Conservation (phyloP, 228 moss, liverwort and hornwort genomes). For the Sphagnum magellanicum region DNA sequence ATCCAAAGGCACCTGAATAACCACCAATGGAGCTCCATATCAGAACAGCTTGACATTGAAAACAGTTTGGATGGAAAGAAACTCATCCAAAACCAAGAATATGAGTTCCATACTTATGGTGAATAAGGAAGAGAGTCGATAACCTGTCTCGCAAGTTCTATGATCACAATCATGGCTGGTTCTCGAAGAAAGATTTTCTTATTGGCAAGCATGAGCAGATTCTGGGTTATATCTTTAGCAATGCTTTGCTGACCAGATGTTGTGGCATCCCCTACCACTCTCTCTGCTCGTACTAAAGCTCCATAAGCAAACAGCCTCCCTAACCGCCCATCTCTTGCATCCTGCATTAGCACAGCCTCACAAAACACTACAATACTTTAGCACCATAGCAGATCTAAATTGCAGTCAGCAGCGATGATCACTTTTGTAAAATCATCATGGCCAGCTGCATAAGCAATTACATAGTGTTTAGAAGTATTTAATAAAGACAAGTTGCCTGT, state of each 20-base stretch:
- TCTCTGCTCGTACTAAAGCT: slow-evolving; percentile 61
- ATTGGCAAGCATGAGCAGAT: slow-evolving; percentile 60
- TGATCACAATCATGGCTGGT: slow-evolving; percentile 58
- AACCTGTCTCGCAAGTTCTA: slow-evolving; percentile 76
- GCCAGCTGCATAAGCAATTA: background rate
- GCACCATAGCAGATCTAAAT: background rate
- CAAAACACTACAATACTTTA: background rate
- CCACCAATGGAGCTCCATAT: background rate
- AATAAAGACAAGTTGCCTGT: too few species aligned
- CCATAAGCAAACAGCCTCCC: slow-evolving; percentile 90
- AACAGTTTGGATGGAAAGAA: too few species aligned
- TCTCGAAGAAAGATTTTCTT: slow-evolving; percentile 76
- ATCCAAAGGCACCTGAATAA: slow-evolving; percentile 50
- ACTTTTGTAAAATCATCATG: background rate
- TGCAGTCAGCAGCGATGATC: too few species aligned
- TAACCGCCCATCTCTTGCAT: slow-evolving; percentile 72
- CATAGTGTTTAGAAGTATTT: background rate
- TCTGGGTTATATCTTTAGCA: slow-evolving; percentile 59
- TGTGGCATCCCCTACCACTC: slow-evolving; percentile 28
- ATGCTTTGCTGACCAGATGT: slow-evolving; percentile 50
- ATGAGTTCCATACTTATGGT: too few species aligned
- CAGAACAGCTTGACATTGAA: too few species aligned
- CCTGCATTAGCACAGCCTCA: slow-evolving; percentile 29
- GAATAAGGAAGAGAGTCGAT: slow-evolving; percentile 1
- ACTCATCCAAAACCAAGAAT: too few species aligned